Base-by-base conservation (phyloP, 129 eudicot genomes). In the Flaveria ramosissima region DNA sequence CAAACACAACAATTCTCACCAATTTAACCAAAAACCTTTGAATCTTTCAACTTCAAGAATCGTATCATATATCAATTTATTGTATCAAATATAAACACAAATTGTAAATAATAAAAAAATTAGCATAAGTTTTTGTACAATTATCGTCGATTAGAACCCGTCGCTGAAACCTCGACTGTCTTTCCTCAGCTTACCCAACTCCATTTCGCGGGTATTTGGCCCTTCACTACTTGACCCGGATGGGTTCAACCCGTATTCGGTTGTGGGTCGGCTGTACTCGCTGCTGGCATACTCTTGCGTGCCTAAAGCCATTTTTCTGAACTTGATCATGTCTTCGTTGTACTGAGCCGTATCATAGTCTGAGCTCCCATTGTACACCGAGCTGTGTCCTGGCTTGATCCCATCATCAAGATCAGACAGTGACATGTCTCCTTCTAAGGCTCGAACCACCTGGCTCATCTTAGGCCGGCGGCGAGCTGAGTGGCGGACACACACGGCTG, bases 171-270 rank as follows among this genome's bases (percentile, higher is more conserved):
- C 89, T 62, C 76, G 72, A 66, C 80, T 76, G 42, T 84, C 92
- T 74, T 79, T 84, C 63, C 79, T 84, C 75, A 73, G 56, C 79
- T 70, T 88, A 24, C 86, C 82, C 93, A 86, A 81, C 76, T 89
- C 92, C 96, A 86, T 89, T 76, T 89, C 97, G 24, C 88, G 74
- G 14, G 96, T 92, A 63, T 86, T 85, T 48, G 83, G 90, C 36
- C 84, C 88, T 88, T 92, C 98, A 23, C 88, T 86, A 70, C 96
- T 92, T 56, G 98, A 89, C 48, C 90, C 94, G 0, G 98, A 92
- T 0, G 89, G 93, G 69, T 87, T 68, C 39, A 92, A 47, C 64
- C 98, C 98, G 15, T 86, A 89, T 70, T 92, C 96, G 24, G 94
- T 90, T 17, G 98, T 90, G 4, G 93, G 91, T 19, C 83, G 87